Percentiles rank a stretch among this genome's conserved stretches.
These are phyloP conservation scores for Sugiyamaella marilandica DNA, from an alignment of 805 yeast species.

Conservation along the genomic window DNA sequence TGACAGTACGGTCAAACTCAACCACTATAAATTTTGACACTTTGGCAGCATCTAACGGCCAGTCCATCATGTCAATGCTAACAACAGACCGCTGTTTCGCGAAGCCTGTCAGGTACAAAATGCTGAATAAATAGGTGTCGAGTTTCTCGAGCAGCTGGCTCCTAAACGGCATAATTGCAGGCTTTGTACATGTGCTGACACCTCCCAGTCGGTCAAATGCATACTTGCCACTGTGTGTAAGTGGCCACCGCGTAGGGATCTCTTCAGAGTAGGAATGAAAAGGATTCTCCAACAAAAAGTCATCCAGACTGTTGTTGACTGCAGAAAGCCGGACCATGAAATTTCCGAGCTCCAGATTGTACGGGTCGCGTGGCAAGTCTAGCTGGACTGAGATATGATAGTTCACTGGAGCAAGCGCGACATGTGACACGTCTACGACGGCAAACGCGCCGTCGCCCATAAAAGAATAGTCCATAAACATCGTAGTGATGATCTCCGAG, in stretches of 20 bases:
- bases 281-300: constrained; percentile 2
- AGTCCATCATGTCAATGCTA: constrained; percentile 23
- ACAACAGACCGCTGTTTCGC: constrained; percentile 24
- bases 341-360: constrained; percentile 31
- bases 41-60: constrained; percentile 11
- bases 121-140: constrained; percentile 27
- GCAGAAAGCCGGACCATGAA: constrained; percentile 28
- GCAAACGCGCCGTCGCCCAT: constrained; percentile 17
- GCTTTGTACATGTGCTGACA: constrained; percentile 17
- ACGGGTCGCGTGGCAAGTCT: constrained; percentile 29
- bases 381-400: constrained; percentile 29
- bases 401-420: constrained; percentile 20
- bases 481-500: constrained; percentile 12
- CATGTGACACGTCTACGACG: constrained; percentile 12
- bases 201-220: constrained; percentile 13
- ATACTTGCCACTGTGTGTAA: constrained; percentile 16
- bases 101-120: constrained; percentile 29
- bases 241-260: constrained; percentile 15
- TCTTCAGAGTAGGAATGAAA: constrained; percentile 7
- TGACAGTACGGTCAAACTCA: constrained; percentile 25
- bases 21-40: constrained; percentile 18
- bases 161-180: constrained; percentile 32
- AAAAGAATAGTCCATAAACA: constrained; percentile 22
- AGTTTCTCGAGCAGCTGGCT: constrained; percentile 26
- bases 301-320: constrained; percentile 11